These are phyloP conservation scores for Leucoagaricus sp. DNA, from an alignment of 1,284 basidiomycete species.

Conservation along the genomic window DNA sequence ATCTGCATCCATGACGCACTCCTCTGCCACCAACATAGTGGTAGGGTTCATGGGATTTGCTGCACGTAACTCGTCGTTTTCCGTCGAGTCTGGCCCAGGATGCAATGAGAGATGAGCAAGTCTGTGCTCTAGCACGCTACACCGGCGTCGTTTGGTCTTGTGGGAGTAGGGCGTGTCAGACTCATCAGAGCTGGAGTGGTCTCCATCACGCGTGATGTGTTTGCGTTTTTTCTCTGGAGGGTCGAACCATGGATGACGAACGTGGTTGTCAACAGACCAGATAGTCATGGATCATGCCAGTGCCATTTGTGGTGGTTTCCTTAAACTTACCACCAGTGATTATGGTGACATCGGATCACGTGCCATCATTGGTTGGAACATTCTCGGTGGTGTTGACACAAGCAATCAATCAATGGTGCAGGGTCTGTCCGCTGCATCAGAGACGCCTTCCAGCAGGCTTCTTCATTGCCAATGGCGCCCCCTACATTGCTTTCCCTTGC, in stretches of 20 bases:
- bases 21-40: conserved; percentile 3
- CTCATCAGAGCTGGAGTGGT: conserved; percentile 17
- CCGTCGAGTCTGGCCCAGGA: neutral
- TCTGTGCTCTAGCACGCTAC: conserved; percentile 54
- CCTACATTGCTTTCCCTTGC: no score
- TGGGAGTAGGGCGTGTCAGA: conserved; percentile 15
- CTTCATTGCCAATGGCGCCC: no score
- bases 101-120: conserved; percentile 54
- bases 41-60: neutral
- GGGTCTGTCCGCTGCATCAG: no score
- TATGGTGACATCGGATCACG: neutral
- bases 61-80: conserved; percentile 5
- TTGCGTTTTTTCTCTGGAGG: conserved; percentile 52
- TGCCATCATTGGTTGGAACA: no score
- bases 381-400: no score
- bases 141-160: conserved; percentile 50
- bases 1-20: conserved; percentile 1
- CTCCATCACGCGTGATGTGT: conserved; percentile 25
- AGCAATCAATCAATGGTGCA: no score
- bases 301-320: neutral
- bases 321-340: neutral
- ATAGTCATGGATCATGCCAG: conserved; percentile 11
- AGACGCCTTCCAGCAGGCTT: no score
- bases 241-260: conserved; percentile 59
- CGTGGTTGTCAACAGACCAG: conserved; percentile 28